Conservation (phyloP, 2,329 filamentous ascomycete species). For the Arachnomyces sp. region DNA sequence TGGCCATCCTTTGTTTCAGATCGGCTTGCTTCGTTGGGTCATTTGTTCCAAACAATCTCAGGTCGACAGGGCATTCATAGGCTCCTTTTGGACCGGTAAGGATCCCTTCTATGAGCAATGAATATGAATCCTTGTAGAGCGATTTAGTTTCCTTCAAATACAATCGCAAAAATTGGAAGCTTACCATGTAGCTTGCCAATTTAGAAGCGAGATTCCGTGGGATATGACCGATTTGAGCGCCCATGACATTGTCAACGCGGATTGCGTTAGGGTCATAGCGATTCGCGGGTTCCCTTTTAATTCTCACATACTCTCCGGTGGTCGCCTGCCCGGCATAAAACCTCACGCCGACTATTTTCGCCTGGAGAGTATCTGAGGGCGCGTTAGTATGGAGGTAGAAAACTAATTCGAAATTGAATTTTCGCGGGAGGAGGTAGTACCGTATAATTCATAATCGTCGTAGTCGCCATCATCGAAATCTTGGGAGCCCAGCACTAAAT, state of each 20-base stretch:
- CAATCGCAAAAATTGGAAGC: constrained; percentile 10
- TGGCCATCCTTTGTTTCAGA: constrained; percentile 56
- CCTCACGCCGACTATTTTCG: constrained; percentile 53
- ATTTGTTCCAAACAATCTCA: constrained; percentile 62
- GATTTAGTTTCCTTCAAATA: constrained; percentile 7
- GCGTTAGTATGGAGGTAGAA: constrained; percentile 8
- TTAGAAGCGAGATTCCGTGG: constrained; percentile 60
- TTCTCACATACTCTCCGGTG: constrained; percentile 53
- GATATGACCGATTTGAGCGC: constrained; percentile 69
- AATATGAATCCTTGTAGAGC: constrained; percentile 43
- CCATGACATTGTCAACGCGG: constrained; percentile 66
- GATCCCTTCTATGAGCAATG: constrained; percentile 58
- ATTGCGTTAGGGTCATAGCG: constrained; percentile 69
- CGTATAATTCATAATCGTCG: constrained; percentile 30
- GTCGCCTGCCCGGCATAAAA: constrained; percentile 58
- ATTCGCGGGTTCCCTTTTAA: constrained; percentile 60
- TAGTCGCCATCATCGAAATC: constrained; percentile 28
- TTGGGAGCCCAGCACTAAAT: constrained; percentile 26
- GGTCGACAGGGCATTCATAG: constrained; percentile 64
- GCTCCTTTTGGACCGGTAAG: constrained; percentile 57
- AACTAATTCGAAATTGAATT: constrained; percentile 13
- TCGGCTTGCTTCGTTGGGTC: constrained; percentile 44
- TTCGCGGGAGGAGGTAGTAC: constrained; percentile 23
- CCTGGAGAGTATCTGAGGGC: constrained; percentile 30
- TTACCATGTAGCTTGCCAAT: constrained; percentile 62